Base-by-base conservation (phyloP, 371 early-diverging fungal genomes). In the Syncephalastrum monosporum region DNA sequence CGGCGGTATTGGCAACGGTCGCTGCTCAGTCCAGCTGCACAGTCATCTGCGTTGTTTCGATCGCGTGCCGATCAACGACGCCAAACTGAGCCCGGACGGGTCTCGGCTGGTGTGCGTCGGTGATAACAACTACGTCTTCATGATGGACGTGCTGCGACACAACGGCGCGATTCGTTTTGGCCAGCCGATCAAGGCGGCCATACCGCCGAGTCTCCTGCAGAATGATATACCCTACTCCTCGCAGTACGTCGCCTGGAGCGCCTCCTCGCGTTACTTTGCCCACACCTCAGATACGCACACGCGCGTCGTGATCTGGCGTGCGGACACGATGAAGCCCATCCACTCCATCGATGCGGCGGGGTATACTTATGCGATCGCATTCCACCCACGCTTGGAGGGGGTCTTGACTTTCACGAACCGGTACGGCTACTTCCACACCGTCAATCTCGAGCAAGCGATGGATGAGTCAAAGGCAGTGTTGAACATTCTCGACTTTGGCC, bases 361-460 rank as follows among this genome's bases (percentile, higher is more conserved):
- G 3, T 65, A 69, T 21, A 72, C 76, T 5, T 82, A 72, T 63
- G 77, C 74, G 6, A 72, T 84, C 15, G 67, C 73, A 14, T 84
- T 84, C 56, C 85, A 84, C 54, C 85, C 85, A 0, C 59, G 59
- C 49, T 53, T 73, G 5, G 82, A 81, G 55, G 77, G 76, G n/a
- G 60, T 84, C n/a, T 65, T 84, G 55, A 76, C 72, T 0, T 80
- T 82, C 27, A 64, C 75, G 48, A 82, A 82, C 48, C 73, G 85
- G 48, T 84, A 84, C 51, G 85, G 85, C 0, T 84, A 81, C 55
- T 64, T 82, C 16, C 85, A 84, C 48, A 77, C 82, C 8, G 78
- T 84, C 16, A 71, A 84, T 24, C 55, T 82, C 7, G 68, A 73
- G 5, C 62, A 73, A 54, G 54, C 50, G 7, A 29, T 49, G 42